Evolutionary conservation across 805 yeast genomes (phyloP).

Genomic region (Clavispora asparagi): DNA sequence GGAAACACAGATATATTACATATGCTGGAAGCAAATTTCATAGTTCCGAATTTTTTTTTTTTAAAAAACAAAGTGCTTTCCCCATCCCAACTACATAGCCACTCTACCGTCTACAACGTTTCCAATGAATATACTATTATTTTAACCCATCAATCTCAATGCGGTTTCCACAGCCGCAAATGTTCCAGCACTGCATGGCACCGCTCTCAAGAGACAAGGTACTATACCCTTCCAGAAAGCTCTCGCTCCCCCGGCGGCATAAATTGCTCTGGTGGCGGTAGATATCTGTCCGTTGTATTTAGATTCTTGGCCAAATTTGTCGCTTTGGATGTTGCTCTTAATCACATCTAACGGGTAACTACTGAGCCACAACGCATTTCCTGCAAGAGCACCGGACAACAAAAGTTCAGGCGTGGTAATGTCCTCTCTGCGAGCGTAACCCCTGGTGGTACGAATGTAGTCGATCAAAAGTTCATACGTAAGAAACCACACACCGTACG

Average conservation of each 20-base stretch:
- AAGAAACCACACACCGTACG: slow-evolving; percentile 71
- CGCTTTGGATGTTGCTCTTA: slow-evolving; percentile 50
- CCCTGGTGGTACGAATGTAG: slow-evolving; percentile 26
- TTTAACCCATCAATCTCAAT: slow-evolving; percentile 47
- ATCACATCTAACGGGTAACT: slow-evolving; percentile 51
- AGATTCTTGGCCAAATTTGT: slow-evolving; percentile 40
- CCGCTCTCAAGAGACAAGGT: slow-evolving; percentile 56
- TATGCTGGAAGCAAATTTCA: too few species aligned
- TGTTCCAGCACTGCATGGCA: slow-evolving; percentile 69
- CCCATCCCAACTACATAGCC: too few species aligned
- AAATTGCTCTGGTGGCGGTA: slow-evolving; percentile 36
- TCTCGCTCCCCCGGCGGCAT: slow-evolving; percentile 36
- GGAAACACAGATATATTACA: too few species aligned
- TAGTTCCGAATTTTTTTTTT: too few species aligned
- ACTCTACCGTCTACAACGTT: too few species aligned
- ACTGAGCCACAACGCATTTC: slow-evolving; percentile 60
- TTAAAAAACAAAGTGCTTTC: too few species aligned
- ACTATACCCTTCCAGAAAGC: slow-evolving; percentile 63
- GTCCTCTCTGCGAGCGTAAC: slow-evolving; percentile 39
- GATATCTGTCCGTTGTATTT: slow-evolving; percentile 37
- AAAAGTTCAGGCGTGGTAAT: slow-evolving; percentile 53
- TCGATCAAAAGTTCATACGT: slow-evolving; percentile 56
- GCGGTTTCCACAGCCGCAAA: slow-evolving; percentile 74
- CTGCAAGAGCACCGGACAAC: slow-evolving; percentile 58
- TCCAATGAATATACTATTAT: not conserved